Conservation (phyloP, 306 rosid genomes). For the Cicer bijugum region DNA sequence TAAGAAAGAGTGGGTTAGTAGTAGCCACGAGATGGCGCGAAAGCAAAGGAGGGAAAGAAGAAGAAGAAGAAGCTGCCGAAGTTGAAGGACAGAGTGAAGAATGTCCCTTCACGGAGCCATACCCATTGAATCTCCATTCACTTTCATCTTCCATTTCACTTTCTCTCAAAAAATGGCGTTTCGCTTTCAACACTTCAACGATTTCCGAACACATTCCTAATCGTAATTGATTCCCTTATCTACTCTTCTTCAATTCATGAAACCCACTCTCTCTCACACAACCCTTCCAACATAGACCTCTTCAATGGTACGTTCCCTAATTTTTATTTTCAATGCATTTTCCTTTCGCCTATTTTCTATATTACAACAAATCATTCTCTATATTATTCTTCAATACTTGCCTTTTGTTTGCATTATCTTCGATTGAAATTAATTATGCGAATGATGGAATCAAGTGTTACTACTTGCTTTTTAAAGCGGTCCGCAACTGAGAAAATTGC, state of each 20-base stretch:
- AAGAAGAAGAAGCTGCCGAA: conserved; percentile 64
- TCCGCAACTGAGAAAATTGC: no score
- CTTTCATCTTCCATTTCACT: conserved; percentile 44
- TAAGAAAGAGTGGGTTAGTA: conserved; percentile 44
- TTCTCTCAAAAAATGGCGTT: conserved; percentile 32
- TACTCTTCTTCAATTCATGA: conserved; percentile 45
- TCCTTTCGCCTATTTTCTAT: background rate
- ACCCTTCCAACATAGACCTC: conserved; percentile 46
- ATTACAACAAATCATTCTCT: background rate
- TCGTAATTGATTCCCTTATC: conserved; percentile 34
- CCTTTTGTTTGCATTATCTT: background rate
- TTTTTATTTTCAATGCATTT: conserved; percentile 16
- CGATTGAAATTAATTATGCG: background rate
- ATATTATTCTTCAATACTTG: background rate
- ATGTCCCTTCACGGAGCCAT: conserved; percentile 64
- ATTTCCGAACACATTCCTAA: conserved; percentile 39
- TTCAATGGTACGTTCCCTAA: conserved; percentile 61
- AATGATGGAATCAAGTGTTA: background rate
- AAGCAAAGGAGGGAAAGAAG: conserved; percentile 66
- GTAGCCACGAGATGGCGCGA: conserved; percentile 90
- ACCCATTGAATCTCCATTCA: conserved; percentile 54
- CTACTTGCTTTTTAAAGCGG: no score
- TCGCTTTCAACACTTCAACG: conserved; percentile 18
- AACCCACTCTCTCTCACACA: conserved; percentile 39
- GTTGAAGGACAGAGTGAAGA: conserved; percentile 68